phyloP scores from a whole-genome alignment of 106 monocot species.

The Dioscorea alata region DNA sequence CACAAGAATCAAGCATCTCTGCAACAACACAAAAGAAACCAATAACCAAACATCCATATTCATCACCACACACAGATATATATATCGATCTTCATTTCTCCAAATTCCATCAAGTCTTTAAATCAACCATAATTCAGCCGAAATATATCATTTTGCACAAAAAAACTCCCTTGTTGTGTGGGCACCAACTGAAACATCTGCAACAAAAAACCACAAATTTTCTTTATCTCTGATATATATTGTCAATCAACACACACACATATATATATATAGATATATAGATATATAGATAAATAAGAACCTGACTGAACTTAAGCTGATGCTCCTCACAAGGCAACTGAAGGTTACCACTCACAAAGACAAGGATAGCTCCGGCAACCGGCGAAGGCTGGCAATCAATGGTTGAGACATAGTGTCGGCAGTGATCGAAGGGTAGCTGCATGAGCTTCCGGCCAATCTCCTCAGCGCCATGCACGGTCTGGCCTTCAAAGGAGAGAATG shows the following conservation, averaged over 20 bases:
- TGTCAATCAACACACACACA: too few relatives aligned
- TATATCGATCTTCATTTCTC: too few relatives aligned
- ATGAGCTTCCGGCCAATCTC: conserved; percentile 42
- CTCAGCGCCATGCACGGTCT: conserved; percentile 34
- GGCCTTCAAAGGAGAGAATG: conserved; percentile 69
- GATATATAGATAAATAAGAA: neutral
- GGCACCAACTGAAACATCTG: conserved; percentile 74
- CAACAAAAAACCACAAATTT: conserved; percentile 2
- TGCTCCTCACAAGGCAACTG: conserved; percentile 50
- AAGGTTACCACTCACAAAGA: conserved; percentile 61
- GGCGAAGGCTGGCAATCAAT: conserved; percentile 51
- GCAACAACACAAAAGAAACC: too few relatives aligned
- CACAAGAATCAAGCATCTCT: too few relatives aligned
- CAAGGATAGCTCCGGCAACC: conserved; percentile 31
- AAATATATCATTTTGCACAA: conserved; percentile 70
- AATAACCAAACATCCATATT: too few relatives aligned
- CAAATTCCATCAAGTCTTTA: too few relatives aligned
- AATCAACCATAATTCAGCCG: conserved; percentile 56
- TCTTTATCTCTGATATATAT: neutral
- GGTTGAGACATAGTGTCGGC: conserved; percentile 40
- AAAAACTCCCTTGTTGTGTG: conserved; percentile 42
- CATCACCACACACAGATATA: too few relatives aligned
- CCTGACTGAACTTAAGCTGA: conserved; percentile 68
- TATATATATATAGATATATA: too few relatives aligned
- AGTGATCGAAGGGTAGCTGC: conserved; percentile 48